Base-by-base conservation (phyloP, 2,329 filamentous ascomycete genomes). In the Xylariaceae sp. region DNA sequence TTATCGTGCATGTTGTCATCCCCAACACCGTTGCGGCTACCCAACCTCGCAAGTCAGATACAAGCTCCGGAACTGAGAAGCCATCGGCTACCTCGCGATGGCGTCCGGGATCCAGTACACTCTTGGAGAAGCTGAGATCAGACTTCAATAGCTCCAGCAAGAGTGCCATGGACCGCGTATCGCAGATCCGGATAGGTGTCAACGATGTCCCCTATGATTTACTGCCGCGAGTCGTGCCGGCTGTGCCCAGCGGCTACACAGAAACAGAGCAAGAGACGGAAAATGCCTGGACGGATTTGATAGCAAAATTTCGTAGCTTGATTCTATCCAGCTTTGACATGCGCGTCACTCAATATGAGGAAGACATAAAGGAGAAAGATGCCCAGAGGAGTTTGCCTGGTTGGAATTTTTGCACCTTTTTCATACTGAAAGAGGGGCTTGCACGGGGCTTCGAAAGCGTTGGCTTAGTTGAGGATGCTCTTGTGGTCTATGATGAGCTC, bases 401-500 rank as follows among this genome's bases (percentile, higher is more conserved):
- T 0, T 99, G 94, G 94, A 99, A 99, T 68, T 99, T 99, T 69
- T 97, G 94, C 73, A 99, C 94, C 0, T 99, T 99, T 70, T 99
- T 99, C 70, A 92, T 99, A 13, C 80, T 99, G 7, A 99, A 99
- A 67, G 94, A 99, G 71, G 94, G 94, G 0, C 76, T 99, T 29
- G 93, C 94, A 1, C 83, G 91, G 61, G 95, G 93, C 0, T 96
- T 99, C 62, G 95, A 99, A 71, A 97, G 91, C 68, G 92, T 97
- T 3, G 95, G 95, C 0, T 78, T 99, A 8, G 91, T 97, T 7
- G 94, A 99, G 67, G 94, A 99, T 78, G 93, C 94, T 3, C 76
- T 99, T 32, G 89, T 94, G 4, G 91, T 92, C 11, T 99, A 99
- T 64, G 94, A 97, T 70, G 93, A 99, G 74, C 83, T 99, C 8